Conservation (phyloP, 768 basidiomycete genomes). For the Suillus occidentalis region DNA sequence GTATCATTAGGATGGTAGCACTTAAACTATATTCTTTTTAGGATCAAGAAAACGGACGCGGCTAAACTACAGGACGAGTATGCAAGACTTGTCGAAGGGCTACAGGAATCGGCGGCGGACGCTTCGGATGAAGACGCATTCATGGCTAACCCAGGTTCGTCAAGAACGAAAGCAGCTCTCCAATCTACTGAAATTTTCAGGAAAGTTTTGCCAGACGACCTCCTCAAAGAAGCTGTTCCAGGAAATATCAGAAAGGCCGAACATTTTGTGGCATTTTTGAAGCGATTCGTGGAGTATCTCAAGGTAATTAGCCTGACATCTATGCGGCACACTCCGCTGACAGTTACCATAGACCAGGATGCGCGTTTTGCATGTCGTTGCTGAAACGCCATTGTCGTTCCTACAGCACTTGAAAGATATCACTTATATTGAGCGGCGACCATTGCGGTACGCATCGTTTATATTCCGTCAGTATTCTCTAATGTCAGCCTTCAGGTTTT, state of each 20-base stretch:
- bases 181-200: constrained; percentile 7
- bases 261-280: constrained; percentile 97
- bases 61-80: constrained; percentile 96
- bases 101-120: constrained; percentile 73
- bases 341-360: constrained; percentile 77
- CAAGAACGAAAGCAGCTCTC: neutral
- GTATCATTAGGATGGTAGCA: neutral
- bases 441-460: constrained; percentile 68
- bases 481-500: constrained; percentile 61
- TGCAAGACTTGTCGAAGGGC: constrained; percentile 88
- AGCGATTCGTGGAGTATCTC: constrained; percentile 97
- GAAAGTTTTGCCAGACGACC: constrained; percentile 90
- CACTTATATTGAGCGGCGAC: constrained; percentile 94
- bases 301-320: constrained; percentile 56
- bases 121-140: constrained; percentile 71
- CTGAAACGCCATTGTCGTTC: constrained; percentile 96
- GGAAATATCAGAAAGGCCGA: constrained; percentile 99
- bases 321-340: constrained; percentile 13
- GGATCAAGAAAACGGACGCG: constrained; percentile 93
- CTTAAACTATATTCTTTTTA: constrained; percentile 30
- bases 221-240: constrained; percentile 92
- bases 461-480: neutral
- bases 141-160: constrained; percentile 84
- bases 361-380: constrained; percentile 99
- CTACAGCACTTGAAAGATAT: constrained; percentile 98